Base-by-base conservation (phyloP, 164 flowering plant genomes). In the Aristolochia californica region DNA sequence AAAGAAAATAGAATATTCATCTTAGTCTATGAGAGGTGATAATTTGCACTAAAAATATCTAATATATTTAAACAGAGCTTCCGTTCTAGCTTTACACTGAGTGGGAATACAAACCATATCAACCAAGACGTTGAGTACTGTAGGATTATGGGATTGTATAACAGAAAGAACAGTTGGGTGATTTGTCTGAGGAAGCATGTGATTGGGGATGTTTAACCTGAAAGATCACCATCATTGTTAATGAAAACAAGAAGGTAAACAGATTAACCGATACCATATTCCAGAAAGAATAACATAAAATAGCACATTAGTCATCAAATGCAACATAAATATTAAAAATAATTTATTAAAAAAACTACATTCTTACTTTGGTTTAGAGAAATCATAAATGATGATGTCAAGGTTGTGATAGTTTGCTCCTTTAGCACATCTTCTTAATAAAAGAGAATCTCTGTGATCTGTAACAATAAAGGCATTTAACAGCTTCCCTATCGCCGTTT, bases 381-480 rank as follows among this genome's bases (percentile, higher is more conserved):
- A 93, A 54, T 93, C 89, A 69, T 89, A 80, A 45, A 93, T 85
- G 59, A 83, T 60, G 60, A 93, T 87, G 61, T 75, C 84, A 27
- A 93, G 80, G 58, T 82, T 24, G 45, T 63, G 57, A 62, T 87
- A 93, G 28, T 76, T 72, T 48, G 80, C 91, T 56, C 82, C 93
- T 57, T 62, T 78, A 2, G 91, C 96, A 78, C 95, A 90, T 62
- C 43, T 58, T 70, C 93, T 77, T 63, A 94, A 68, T 70, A 67
- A 59, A 63, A 73, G 83, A 50, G 76, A 74, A 79, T 94, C 97
- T 72, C 75, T 70, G 67, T 85, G 93, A 68, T 83, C 75, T 5
- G 93, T 89, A 58, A 93, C 99, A 61, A 89, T 80, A 67, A 93
- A 87, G 59, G 99, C 83, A 83, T 90, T 87, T 11, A 90, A 80